phyloP scores from a whole-genome alignment of 768 basidiomycete genomes.

The Leucosporidium yakuticum region DNA sequence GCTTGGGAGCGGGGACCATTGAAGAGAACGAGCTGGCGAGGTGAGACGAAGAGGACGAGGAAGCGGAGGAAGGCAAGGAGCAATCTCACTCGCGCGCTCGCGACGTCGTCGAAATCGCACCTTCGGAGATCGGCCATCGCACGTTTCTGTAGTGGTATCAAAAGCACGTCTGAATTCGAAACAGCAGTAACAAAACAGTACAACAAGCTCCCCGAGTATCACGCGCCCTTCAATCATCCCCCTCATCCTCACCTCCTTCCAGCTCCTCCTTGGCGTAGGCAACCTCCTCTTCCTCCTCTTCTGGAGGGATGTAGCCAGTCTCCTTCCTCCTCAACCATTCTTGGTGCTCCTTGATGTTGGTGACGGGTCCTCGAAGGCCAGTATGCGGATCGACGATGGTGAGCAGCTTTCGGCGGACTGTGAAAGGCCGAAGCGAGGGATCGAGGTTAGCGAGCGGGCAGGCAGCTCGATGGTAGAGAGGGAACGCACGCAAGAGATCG shows the following conservation, averaged over 20 bases:
- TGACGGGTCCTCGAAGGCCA: conserved; percentile 2
- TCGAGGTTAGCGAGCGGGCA: background rate
- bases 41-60: background rate
- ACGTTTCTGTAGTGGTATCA: no score
- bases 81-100: no score
- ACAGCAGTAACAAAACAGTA: no score
- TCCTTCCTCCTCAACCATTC: conserved; percentile 13
- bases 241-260: background rate
- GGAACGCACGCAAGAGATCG: conserved; percentile 21
- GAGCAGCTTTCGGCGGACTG: conserved; percentile 10
- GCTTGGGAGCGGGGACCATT: background rate
- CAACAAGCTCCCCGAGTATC: no score
- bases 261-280: background rate
- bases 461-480: background rate
- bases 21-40: background rate
- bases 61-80: background rate
- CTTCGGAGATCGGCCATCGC: no score
- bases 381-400: conserved; percentile 10
- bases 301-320: background rate
- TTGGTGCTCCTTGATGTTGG: conserved; percentile 13
- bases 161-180: no score
- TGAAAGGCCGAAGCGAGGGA: no score
- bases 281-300: background rate
- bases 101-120: no score
- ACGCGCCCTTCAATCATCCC: background rate